Conservation (phyloP, 2,329 filamentous ascomycete species). For the Pestalotiopsis sp. region DNA sequence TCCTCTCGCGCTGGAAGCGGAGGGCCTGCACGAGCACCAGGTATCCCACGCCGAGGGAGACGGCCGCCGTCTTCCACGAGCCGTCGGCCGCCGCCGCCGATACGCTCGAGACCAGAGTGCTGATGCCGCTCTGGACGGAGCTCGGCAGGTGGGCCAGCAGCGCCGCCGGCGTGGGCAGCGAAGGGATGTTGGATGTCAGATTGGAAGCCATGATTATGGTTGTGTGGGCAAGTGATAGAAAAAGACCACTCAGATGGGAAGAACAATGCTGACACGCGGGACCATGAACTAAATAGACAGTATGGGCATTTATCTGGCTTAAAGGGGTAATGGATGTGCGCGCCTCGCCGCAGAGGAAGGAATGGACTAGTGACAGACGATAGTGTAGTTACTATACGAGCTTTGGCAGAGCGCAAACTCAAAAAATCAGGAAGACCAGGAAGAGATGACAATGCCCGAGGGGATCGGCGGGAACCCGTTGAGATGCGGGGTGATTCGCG, state of each 20-base stretch:
- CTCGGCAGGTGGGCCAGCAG: neutral
- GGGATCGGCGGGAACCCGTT: neutral
- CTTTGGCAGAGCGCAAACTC: neutral
- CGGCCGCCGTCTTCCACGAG: conserved; percentile 19
- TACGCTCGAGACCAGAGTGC: conserved; percentile 2
- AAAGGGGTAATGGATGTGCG: neutral
- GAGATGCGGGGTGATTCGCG: neutral
- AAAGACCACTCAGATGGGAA: neutral
- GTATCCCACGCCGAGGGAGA: conserved; percentile 24
- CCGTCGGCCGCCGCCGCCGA: conserved; percentile 7
- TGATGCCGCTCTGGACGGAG: conserved; percentile 8
- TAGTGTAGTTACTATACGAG: neutral
- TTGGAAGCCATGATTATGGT: neutral
- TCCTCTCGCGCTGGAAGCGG: conserved; percentile 28
- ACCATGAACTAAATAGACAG: neutral
- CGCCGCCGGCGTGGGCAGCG: neutral
- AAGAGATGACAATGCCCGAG: neutral
- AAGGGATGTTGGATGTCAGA: neutral
- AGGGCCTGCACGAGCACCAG: conserved; percentile 26
- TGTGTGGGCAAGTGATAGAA: neutral
- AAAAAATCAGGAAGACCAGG: neutral
- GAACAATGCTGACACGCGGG: neutral
- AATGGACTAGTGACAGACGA: neutral
- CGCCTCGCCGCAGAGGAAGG: neutral
- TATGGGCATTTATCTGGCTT: neutral